Evolutionary conservation across 208 protist species (phyloP).

Genomic region (Trypanosoma vivax): DNA sequence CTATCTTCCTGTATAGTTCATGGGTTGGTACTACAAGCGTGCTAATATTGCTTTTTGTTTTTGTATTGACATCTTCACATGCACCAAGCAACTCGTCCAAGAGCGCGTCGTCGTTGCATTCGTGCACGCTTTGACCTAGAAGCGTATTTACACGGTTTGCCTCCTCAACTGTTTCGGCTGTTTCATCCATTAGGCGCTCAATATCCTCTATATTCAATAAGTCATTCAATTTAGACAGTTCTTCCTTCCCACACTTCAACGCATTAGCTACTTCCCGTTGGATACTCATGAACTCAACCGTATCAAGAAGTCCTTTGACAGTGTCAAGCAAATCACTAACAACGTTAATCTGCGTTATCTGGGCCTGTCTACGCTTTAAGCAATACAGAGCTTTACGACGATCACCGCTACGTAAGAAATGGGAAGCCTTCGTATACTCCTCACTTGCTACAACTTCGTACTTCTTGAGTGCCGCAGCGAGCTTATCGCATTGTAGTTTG

Average conservation of each 20-base stretch:
- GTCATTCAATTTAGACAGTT: slow-evolving; percentile 69
- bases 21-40: slow-evolving; percentile 6
- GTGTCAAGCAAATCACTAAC: slow-evolving; percentile 75
- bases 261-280: slow-evolving; percentile 62
- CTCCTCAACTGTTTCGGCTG: slow-evolving; percentile 63
- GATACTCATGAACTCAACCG: slow-evolving; percentile 72
- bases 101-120: slow-evolving; percentile 56
- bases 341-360: slow-evolving; percentile 44
- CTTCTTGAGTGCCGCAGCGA: slow-evolving; percentile 51
- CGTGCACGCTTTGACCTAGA: slow-evolving; percentile 42
- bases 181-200: slow-evolving; percentile 67
- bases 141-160: slow-evolving; percentile 60
- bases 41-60: background rate
- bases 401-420: slow-evolving; percentile 60
- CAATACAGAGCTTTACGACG: slow-evolving; percentile 74
- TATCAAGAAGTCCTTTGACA: slow-evolving; percentile 66
- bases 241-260: slow-evolving; percentile 61
- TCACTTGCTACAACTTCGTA: slow-evolving; percentile 47
- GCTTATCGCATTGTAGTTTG: slow-evolving; percentile 76
- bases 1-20: background rate
- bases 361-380: slow-evolving; percentile 61
- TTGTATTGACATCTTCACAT: background rate
- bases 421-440: slow-evolving; percentile 58
- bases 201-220: slow-evolving; percentile 85
- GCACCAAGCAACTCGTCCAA: slow-evolving; percentile 35